A percentile compares a stretch with the other conserved stretches of the same genome.
These are phyloP conservation scores for Blastobotrys parvus DNA, from an alignment of 805 yeast species.

Conservation along the genomic window DNA sequence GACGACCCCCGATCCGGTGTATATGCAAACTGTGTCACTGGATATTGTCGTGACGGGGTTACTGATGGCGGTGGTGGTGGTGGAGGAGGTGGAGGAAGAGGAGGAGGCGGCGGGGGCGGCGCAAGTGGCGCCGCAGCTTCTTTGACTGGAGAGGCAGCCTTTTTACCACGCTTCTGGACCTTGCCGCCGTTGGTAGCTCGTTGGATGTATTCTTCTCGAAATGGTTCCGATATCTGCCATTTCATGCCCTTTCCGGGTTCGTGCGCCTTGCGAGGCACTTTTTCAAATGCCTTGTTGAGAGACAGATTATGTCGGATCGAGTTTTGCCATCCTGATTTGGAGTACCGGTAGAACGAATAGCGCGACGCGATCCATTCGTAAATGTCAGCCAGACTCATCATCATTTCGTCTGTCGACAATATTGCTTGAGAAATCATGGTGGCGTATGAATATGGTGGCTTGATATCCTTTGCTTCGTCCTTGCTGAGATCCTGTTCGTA, in stretches of 20 bases:
- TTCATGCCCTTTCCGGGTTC: constrained; percentile 99
- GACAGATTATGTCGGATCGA: constrained; percentile 93
- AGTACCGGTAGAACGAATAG: constrained; percentile 85
- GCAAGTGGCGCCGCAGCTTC: constrained; percentile 8
- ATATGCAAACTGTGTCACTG: constrained; percentile 46
- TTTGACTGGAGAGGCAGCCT: constrained; percentile 21
- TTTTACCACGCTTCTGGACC: constrained; percentile 10
- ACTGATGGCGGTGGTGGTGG: constrained; percentile 2
- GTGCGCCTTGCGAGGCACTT: constrained; percentile 88
- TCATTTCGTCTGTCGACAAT: constrained; percentile 77
- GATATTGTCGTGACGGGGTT: constrained; percentile 18
- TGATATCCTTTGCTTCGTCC: constrained; percentile 86
- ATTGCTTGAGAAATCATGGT: constrained; percentile 98
- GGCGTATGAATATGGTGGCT: constrained; percentile 96
- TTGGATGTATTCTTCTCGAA: constrained; percentile 72
- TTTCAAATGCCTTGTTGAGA: constrained; percentile 92
- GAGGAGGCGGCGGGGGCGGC: too few species aligned
- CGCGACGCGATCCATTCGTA: constrained; percentile 83
- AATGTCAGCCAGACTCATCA: constrained; percentile 81
- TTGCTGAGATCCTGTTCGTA: constrained; percentile 48
- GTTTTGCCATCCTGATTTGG: constrained; percentile 97
- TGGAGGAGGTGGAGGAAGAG: constrained; percentile 1
- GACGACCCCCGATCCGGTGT: constrained; percentile 51
- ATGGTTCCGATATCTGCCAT: constrained; percentile 89
- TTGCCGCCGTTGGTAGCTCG: constrained; percentile 63